Percentiles rank a stretch among this genome's conserved stretches.
These are phyloP conservation scores for Eimeria praecox DNA, from an alignment of 169 alveolate species.

Conservation along the genomic window DNA sequence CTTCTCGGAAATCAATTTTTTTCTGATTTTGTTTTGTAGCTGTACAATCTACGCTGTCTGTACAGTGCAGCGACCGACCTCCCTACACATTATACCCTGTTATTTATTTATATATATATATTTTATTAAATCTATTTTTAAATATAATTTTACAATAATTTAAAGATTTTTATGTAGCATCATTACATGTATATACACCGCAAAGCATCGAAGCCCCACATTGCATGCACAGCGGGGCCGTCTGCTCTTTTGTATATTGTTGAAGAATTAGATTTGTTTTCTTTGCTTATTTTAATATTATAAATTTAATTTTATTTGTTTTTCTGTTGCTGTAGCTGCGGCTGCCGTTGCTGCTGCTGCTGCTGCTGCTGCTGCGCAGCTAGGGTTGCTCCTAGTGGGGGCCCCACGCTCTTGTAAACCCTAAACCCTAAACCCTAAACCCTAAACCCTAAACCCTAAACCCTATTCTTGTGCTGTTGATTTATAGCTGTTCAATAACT, in stretches of 20 bases:
- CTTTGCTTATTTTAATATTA: neutral
- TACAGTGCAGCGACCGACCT: no score
- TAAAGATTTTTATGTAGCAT: no score
- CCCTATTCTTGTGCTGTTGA: neutral
- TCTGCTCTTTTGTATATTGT: neutral
- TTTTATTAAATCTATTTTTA: no score
- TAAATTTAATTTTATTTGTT: neutral
- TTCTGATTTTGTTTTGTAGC: no score
- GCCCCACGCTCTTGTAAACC: neutral
- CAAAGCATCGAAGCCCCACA: conserved; percentile 16
- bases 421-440: neutral
- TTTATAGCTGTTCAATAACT: neutral
- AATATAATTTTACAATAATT: no score
- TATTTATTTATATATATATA: no score
- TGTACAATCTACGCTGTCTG: no score
- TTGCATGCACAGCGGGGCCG: neutral
- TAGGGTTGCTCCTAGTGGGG: no score
- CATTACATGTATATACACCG: neutral
- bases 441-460: conserved; percentile 29
- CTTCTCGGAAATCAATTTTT: no score
- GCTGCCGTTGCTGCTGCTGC: conserved; percentile 15
- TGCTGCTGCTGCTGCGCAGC: neutral
- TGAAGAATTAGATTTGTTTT: neutral
- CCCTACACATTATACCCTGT: no score
- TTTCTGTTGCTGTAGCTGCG: neutral